A percentile compares a stretch with the other conserved stretches of the same genome.
Conservation (phyloP, 306 rosid genomes). For the Myrica gale region DNA sequence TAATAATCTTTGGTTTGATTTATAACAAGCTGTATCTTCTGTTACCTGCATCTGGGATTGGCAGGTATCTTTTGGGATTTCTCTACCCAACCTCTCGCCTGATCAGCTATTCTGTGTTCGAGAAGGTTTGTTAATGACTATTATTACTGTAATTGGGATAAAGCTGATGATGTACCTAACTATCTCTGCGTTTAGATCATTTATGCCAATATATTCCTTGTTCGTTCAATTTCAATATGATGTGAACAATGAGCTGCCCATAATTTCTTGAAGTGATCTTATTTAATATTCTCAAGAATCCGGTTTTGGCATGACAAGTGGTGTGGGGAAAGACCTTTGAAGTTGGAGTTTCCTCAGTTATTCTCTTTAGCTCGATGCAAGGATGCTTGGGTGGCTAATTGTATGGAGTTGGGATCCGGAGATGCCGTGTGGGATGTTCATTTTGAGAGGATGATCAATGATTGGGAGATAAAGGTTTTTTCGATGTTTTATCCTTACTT, state of each 20-base stretch:
- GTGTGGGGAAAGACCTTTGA: too few species aligned
- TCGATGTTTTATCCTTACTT: too few species aligned
- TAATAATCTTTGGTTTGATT: constrained; percentile 22
- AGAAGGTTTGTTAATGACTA: constrained; percentile 64
- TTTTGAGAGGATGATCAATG: too few species aligned
- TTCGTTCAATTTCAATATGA: background rate
- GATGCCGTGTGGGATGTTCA: too few species aligned
- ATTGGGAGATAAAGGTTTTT: too few species aligned
- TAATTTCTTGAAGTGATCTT: constrained; percentile 23
- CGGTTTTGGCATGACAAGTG: too few species aligned
- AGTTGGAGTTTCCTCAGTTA: too few species aligned
- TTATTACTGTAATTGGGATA: constrained; percentile 19
- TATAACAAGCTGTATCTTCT: constrained; percentile 27
- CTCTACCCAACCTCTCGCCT: constrained; percentile 89
- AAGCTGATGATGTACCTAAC: constrained; percentile 25
- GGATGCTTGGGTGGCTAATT: too few species aligned
- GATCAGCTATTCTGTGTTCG: constrained; percentile 84
- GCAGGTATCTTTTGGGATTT: constrained; percentile 93
- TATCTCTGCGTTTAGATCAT: constrained; percentile 8
- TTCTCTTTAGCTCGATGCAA: too few species aligned
- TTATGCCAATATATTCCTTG: background rate
- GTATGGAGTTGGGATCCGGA: too few species aligned
- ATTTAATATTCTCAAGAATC: too few species aligned
- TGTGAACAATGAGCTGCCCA: constrained; percentile 15
- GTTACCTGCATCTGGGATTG: constrained; percentile 32